These are phyloP conservation scores for Erythrophleum fordii DNA, from an alignment of 306 rosid genomes.

Conservation along the genomic window DNA sequence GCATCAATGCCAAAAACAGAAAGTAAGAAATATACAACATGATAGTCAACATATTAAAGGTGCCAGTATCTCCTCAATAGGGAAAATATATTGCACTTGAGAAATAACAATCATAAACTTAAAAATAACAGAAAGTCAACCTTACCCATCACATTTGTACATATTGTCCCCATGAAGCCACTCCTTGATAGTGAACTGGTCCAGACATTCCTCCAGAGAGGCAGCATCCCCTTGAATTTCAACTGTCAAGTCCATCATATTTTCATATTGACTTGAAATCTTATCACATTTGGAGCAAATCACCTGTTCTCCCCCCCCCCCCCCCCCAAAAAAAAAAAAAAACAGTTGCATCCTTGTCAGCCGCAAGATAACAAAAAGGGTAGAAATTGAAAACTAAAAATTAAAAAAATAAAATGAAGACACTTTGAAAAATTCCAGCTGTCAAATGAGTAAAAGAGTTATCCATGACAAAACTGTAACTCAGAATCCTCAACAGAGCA, in stretches of 20 bases:
- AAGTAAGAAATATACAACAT: background rate
- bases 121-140: background rate
- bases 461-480: background rate
- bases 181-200: conserved; percentile 84
- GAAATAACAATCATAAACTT: background rate
- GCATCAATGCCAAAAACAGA: conserved; percentile 5
- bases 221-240: conserved; percentile 95
- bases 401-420: background rate
- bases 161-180: conserved; percentile 53
- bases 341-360: conserved; percentile 15
- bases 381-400: conserved; percentile 8
- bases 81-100: background rate
- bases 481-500: background rate
- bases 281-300: conserved; percentile 79
- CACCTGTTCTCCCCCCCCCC: conserved; percentile 77
- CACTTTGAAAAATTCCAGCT: background rate
- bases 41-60: background rate
- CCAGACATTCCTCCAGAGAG: conserved; percentile 94
- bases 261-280: conserved; percentile 82
- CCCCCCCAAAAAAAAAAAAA: background rate
- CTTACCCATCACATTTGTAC: conserved; percentile 62
- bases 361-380: background rate
- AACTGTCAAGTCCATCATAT: conserved; percentile 98
- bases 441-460: background rate
- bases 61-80: background rate